Base-by-base conservation (phyloP, 202 grass and related monocot genomes). In the Brachypodium distachyon region DNA sequence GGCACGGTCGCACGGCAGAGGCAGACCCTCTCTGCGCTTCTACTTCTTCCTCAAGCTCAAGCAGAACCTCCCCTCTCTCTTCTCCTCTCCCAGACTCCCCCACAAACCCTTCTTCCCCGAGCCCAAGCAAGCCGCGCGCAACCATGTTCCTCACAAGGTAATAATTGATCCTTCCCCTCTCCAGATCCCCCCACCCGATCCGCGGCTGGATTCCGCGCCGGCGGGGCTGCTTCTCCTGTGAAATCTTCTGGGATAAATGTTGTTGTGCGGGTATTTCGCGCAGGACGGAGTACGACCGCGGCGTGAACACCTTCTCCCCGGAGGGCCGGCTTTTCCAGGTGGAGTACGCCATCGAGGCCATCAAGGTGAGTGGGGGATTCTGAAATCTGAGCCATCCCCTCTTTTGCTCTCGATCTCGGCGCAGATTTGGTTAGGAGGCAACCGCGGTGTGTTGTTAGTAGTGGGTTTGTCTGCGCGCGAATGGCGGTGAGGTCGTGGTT, bases 341-440 rank as follows among this genome's bases (percentile, higher is more conserved):
- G 36, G 92, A 96, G 77, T 96, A 96, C 73, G 92, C 92, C 86
- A 95, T 95, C 67, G 92, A 96, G 83, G 86, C 90, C 51, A 97
- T 93, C 82, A 93, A 97, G 93, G 93, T 97, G 61, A 52, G 73
- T 26, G 31, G 36, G 57, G 29, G 6, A 36, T 36, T 36, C 33
- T 36, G 33, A 6, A 36, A 36, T 26, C 64, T 10, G 63, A 38
- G 4, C 13, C n/a, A n/a, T 27, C 50, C 51, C 48, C 47, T 38
- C 48, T 37, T 53, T 38, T 23, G 32, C 32, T 14, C n/a, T 14
- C 48, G 68, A 53, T 72, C 31, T 53, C 4, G 68, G 18, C 6
- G 43, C 21, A 70, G 67, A 33, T 70, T 70, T 49, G 46, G 46
- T 14, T n/a, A 16, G 47, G 31, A 38, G 31, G 48, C 18, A 52